Conservation (phyloP, 1,139 yeast species). For the Blastobotrys petasosporus region DNA sequence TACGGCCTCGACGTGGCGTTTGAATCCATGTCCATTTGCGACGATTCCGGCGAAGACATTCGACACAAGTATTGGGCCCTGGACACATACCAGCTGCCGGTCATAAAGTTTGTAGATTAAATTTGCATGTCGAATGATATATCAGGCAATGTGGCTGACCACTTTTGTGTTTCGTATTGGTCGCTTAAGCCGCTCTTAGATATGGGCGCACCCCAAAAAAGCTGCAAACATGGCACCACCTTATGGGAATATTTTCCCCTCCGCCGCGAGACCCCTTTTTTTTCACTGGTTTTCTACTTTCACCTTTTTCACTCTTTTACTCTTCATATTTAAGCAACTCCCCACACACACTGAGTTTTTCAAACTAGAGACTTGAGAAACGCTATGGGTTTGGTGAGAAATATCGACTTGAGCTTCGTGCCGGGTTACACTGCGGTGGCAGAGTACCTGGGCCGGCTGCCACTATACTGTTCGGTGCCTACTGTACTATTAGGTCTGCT, state of each 20-base stretch:
- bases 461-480: slow-evolving; percentile 27
- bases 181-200: too few relatives aligned
- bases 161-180: too few relatives aligned
- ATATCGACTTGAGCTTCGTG: slow-evolving; percentile 5
- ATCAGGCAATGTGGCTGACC: too few relatives aligned
- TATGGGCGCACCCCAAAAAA: not conserved
- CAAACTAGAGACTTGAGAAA: not conserved
- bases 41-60: slow-evolving; percentile 42
- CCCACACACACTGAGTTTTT: too few relatives aligned
- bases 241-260: not conserved
- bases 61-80: slow-evolving; percentile 63
- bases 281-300: not conserved
- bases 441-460: slow-evolving; percentile 18
- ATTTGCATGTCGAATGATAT: too few relatives aligned
- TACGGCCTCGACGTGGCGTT: slow-evolving; percentile 66
- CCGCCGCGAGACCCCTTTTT: not conserved
- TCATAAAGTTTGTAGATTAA: slow-evolving; percentile 11
- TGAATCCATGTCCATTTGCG: slow-evolving; percentile 30
- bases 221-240: not conserved
- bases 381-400: slow-evolving; percentile 13
- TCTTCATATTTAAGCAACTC: not conserved
- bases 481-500: slow-evolving; percentile 24
- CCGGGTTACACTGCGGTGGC: slow-evolving; percentile 6
- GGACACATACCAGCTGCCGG: slow-evolving; percentile 20
- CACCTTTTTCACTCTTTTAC: not conserved